Conservation (phyloP, 306 rosid species). For the Fragaria iinumae region DNA sequence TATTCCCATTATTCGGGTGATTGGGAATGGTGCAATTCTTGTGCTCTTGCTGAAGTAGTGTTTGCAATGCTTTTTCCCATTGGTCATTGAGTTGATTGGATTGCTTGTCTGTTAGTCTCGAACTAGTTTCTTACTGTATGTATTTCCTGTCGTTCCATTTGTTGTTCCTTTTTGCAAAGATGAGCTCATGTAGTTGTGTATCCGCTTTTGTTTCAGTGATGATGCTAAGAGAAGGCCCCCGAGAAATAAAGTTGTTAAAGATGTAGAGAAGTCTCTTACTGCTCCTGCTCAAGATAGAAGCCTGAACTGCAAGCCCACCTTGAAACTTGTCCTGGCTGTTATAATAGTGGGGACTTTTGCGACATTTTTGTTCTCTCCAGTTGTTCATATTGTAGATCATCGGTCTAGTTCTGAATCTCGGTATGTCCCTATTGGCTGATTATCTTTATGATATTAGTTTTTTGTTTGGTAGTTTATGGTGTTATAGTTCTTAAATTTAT, state of each 20-base stretch:
- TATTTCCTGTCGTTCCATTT: neutral
- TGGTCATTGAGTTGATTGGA: too few species aligned
- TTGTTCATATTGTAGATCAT: conserved; percentile 65
- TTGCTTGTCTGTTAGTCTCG: neutral
- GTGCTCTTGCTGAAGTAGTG: neutral
- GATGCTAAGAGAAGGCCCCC: conserved; percentile 62
- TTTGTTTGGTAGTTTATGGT: neutral
- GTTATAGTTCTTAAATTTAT: neutral
- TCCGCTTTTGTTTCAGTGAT: conserved; percentile 57
- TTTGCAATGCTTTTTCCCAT: too few species aligned
- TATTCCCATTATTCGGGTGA: neutral
- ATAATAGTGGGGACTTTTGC: conserved; percentile 62
- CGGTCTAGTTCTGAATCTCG: conserved; percentile 43
- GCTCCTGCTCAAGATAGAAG: conserved; percentile 35
- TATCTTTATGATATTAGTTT: neutral
- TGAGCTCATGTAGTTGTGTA: conserved; percentile 13
- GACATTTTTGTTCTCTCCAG: conserved; percentile 63
- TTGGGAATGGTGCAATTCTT: neutral
- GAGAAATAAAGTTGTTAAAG: conserved; percentile 63
- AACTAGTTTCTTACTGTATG: neutral
- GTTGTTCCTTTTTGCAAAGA: conserved; percentile 12
- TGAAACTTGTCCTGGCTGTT: conserved; percentile 60
- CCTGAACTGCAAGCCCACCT: conserved; percentile 60
- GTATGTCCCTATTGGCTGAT: conserved; percentile 39
- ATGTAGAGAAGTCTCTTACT: conserved; percentile 51